Evolutionary conservation across 2,329 filamentous ascomycete genomes (phyloP).

Genomic region (Penicillium sp.): DNA sequence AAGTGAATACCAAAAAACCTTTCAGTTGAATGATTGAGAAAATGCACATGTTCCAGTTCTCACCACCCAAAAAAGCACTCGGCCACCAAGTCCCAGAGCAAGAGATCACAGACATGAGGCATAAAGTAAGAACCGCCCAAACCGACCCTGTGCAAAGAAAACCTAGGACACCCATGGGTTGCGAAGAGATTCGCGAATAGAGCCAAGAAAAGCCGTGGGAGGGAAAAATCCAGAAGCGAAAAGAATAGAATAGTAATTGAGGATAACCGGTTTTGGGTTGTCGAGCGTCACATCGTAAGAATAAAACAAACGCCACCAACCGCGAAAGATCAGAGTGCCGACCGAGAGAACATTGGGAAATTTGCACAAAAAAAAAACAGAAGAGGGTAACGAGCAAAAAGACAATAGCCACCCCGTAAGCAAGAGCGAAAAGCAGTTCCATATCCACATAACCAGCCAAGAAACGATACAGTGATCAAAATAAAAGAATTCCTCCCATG

Average conservation of each 20-base stretch:
- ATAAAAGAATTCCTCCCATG: constrained; percentile 11
- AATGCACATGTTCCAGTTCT: background rate
- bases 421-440: constrained; percentile 10
- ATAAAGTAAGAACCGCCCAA: background rate
- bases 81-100: background rate
- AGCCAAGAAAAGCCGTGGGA: background rate
- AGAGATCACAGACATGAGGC: background rate
- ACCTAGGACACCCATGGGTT: background rate
- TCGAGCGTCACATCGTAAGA: constrained; percentile 25
- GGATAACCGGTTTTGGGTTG: constrained; percentile 14
- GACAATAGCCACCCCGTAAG: constrained; percentile 4
- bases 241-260: constrained; percentile 2
- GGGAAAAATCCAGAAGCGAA: background rate
- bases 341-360: constrained; percentile 3
- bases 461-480: constrained; percentile 1
- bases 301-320: constrained; percentile 23
- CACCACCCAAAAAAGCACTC: background rate
- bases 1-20: background rate
- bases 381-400: constrained; percentile 1
- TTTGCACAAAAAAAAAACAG: background rate
- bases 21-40: background rate
- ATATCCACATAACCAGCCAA: constrained; percentile 10
- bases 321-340: constrained; percentile 13
- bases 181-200: background rate
- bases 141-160: background rate